Evolutionary conservation across 805 yeast species (phyloP).

Genomic region (Henningerozyma blattae): DNA sequence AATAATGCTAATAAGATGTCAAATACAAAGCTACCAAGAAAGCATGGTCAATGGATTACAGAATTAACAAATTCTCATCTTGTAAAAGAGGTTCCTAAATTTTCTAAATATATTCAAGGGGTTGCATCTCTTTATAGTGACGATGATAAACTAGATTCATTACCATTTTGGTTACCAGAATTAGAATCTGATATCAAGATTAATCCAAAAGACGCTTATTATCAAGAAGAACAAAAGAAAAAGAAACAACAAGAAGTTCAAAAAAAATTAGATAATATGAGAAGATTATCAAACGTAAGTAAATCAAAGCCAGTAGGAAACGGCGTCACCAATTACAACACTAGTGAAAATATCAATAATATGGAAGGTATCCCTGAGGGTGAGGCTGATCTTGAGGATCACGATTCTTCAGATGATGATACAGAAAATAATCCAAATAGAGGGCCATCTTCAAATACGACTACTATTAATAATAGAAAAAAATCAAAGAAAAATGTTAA

Average conservation of each 20-base stretch:
- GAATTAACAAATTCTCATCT: slow-evolving; percentile 75
- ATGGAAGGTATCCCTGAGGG: background rate
- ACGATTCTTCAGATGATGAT: slow-evolving; percentile 41
- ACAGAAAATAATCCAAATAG: slow-evolving; percentile 3
- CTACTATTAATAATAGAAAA: background rate
- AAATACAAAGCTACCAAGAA: slow-evolving; percentile 30
- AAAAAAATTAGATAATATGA: slow-evolving; percentile 25
- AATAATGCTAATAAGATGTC: slow-evolving; percentile 11
- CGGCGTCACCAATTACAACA: background rate
- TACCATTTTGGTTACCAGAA: slow-evolving; percentile 94
- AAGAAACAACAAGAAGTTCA: slow-evolving; percentile 32
- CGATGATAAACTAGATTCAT: slow-evolving; percentile 67
- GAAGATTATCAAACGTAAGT: slow-evolving; percentile 21
- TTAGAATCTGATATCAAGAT: slow-evolving; percentile 66
- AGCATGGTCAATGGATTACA: slow-evolving; percentile 63
- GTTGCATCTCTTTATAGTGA: slow-evolving; percentile 78
- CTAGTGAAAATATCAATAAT: background rate
- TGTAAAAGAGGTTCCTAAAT: slow-evolving; percentile 88
- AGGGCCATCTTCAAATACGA: no score
- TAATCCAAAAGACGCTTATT: slow-evolving; percentile 70
- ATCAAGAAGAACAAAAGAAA: slow-evolving; percentile 46
- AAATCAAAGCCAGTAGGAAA: slow-evolving; percentile 5
- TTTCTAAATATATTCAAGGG: slow-evolving; percentile 89
- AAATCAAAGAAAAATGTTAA: slow-evolving; percentile 18
- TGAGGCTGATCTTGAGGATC: slow-evolving; percentile 42